Conservation (phyloP, 306 rosid genomes). For the Fragaria ananassa region DNA sequence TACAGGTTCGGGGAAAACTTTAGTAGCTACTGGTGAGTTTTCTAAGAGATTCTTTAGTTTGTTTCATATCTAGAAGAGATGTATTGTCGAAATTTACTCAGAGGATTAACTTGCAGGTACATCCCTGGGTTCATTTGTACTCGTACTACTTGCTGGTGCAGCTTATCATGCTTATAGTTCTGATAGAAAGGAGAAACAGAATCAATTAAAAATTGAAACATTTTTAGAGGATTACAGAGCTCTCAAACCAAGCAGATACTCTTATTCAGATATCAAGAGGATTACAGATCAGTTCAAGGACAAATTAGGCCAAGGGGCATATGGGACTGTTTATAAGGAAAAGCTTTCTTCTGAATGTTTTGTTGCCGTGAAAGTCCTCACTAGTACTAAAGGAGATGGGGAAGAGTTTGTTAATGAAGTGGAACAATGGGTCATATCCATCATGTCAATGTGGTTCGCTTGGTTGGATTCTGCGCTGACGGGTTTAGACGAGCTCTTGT, state of each 20-base stretch:
- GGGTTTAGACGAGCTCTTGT: conserved; percentile 34
- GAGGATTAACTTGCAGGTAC: conserved; percentile 19
- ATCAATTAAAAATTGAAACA: conserved; percentile 14
- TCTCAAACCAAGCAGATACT: conserved; percentile 38
- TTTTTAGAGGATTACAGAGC: conserved; percentile 45
- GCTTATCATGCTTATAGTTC: background rate
- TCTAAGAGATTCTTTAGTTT: background rate
- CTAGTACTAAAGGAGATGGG: background rate
- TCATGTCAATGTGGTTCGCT: conserved; percentile 40
- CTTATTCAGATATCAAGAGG: conserved; percentile 37
- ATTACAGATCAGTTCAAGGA: conserved; percentile 33
- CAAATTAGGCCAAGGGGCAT: conserved; percentile 42
- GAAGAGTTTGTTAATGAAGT: conserved; percentile 25
- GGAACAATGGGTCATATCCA: conserved; percentile 39
- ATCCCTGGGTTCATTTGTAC: conserved; percentile 18
- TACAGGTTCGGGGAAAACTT: conserved; percentile 20
- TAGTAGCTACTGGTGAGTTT: conserved; percentile 28
- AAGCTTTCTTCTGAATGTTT: conserved; percentile 19
- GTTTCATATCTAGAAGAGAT: background rate
- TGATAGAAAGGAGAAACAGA: conserved; percentile 1
- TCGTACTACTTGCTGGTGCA: conserved; percentile 10
- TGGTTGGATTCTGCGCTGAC: conserved; percentile 47
- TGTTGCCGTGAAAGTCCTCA: conserved; percentile 14
- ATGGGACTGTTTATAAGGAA: conserved; percentile 40
- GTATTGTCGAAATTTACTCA: background rate